Percentiles rank a stretch among this genome's conserved stretches.
Conservation (phyloP, 345 rosid genomes). For the thale cress (Arabidopsis thaliana) region DNA sequence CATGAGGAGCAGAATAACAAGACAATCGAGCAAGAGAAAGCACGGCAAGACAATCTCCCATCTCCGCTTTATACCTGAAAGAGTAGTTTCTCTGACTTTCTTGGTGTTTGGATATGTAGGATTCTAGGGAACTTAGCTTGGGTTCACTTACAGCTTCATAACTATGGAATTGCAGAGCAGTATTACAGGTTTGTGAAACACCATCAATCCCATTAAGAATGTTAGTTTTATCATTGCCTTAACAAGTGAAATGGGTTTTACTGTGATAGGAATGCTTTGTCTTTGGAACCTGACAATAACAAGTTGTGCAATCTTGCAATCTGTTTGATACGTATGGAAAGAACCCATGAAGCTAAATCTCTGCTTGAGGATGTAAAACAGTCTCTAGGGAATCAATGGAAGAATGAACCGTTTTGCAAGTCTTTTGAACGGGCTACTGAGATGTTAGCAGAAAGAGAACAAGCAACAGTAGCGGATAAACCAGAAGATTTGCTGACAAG, state of each 20-base stretch:
- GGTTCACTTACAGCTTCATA: conserved; percentile 71
- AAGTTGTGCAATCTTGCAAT: conserved; percentile 77
- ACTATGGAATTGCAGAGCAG: conserved; percentile 70
- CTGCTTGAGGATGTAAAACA: conserved; percentile 58
- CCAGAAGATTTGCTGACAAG: background rate
- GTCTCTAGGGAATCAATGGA: conserved; percentile 42
- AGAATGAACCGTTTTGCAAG: conserved; percentile 57
- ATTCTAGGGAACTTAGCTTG: conserved; percentile 81
- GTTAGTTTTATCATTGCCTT: background rate
- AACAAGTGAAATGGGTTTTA: background rate
- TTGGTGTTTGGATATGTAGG: conserved; percentile 45
- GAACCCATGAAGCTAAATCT: conserved; percentile 65
- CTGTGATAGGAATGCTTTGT: conserved; percentile 63
- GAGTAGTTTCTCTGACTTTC: background rate
- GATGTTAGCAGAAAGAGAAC: conserved; percentile 56
- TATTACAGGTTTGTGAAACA: conserved; percentile 57
- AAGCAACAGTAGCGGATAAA: background rate
- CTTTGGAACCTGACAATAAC: conserved; percentile 68
- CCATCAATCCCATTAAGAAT: background rate
- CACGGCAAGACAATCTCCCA: background rate
- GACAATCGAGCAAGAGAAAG: conserved; percentile 39
- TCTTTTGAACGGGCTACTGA: conserved; percentile 61
- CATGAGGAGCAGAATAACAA: background rate
- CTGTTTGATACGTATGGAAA: conserved; percentile 76
- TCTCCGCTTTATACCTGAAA: background rate